Percentiles rank a stretch among this genome's conserved stretches.
Evolutionary conservation across 495 filamentous ascomycete species (phyloP).

Genomic region (Daldinia concentrica): DNA sequence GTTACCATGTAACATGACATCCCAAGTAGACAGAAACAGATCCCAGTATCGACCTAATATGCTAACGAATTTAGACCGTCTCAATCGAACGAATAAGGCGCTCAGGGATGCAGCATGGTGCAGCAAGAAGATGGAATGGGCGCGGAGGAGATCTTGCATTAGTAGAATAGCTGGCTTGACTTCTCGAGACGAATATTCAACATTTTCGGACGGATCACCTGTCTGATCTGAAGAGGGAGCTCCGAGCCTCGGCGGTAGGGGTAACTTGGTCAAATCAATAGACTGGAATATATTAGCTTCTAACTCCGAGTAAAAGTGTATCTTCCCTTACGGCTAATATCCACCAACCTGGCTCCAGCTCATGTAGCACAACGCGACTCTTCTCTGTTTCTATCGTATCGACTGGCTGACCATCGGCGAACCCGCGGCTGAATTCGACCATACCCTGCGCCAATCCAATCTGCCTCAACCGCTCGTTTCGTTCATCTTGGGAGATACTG

Average conservation of each 20-base stretch:
- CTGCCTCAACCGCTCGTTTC: constrained; percentile 85
- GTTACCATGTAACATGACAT: constrained; percentile 88
- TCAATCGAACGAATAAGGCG: constrained; percentile 66
- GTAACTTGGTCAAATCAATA: constrained; percentile 75
- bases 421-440: constrained; percentile 90
- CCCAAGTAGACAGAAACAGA: constrained; percentile 82
- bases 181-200: constrained; percentile 88
- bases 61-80: constrained; percentile 57
- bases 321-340: constrained; percentile 75
- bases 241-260: constrained; percentile 50
- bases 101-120: constrained; percentile 80
- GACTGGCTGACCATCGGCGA: constrained; percentile 77
- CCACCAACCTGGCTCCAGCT: constrained; percentile 91
- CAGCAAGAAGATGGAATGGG: constrained; percentile 84
- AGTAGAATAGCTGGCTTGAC: constrained; percentile 83
- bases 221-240: constrained; percentile 28
- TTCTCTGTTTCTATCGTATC: constrained; percentile 92
- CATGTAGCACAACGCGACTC: constrained; percentile 80
- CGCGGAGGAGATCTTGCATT: constrained; percentile 80
- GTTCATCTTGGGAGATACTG: constrained; percentile 64
- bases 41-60: constrained; percentile 88
- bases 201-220: constrained; percentile 47
- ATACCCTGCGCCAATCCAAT: constrained; percentile 98
- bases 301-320: constrained; percentile 6
- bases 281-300: constrained; percentile 58